Evolutionary conservation across 2,329 filamentous ascomycete species (phyloP).

Genomic region (Helotiales sp.): DNA sequence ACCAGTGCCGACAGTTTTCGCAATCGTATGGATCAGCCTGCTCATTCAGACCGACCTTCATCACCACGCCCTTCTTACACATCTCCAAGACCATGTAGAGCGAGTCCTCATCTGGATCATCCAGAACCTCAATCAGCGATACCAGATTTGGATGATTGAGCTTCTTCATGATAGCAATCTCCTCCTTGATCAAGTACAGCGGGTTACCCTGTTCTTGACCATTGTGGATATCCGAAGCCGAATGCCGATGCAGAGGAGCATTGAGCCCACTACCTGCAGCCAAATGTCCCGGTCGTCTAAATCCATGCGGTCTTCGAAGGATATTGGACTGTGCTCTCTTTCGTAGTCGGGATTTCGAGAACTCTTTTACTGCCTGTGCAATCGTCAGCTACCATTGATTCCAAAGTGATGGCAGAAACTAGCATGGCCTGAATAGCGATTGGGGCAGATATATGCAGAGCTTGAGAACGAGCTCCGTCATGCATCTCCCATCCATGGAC

Average conservation of each 20-base stretch:
- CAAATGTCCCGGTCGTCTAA: constrained; percentile 54
- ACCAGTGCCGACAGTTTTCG: constrained; percentile 87
- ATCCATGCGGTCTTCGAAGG: constrained; percentile 66
- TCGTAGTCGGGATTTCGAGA: constrained; percentile 88
- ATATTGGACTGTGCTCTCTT: constrained; percentile 92
- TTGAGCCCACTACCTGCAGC: constrained; percentile 50
- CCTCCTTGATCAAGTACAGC: constrained; percentile 87
- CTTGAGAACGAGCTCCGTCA: not conserved
- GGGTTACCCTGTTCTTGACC: constrained; percentile 70
- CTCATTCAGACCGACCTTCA: constrained; percentile 92
- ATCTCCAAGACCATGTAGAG: constrained; percentile 99
- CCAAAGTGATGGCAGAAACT: not conserved
- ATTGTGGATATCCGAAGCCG: constrained; percentile 56
- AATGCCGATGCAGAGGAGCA: constrained; percentile 54
- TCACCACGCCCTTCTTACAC: constrained; percentile 97
- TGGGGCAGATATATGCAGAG: no score
- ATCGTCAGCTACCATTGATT: not conserved
- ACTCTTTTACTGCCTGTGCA: constrained; percentile 89
- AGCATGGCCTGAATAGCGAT: no score
- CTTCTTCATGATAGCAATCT: constrained; percentile 99
- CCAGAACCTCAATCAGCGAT: constrained; percentile 88
- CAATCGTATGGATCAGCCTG: constrained; percentile 80
- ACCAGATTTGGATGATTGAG: constrained; percentile 95
- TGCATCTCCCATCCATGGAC: not conserved
- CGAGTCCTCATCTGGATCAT: constrained; percentile 94